Base-by-base conservation (phyloP, 2,329 filamentous ascomycete genomes). In the Fusarium transvaalense region DNA sequence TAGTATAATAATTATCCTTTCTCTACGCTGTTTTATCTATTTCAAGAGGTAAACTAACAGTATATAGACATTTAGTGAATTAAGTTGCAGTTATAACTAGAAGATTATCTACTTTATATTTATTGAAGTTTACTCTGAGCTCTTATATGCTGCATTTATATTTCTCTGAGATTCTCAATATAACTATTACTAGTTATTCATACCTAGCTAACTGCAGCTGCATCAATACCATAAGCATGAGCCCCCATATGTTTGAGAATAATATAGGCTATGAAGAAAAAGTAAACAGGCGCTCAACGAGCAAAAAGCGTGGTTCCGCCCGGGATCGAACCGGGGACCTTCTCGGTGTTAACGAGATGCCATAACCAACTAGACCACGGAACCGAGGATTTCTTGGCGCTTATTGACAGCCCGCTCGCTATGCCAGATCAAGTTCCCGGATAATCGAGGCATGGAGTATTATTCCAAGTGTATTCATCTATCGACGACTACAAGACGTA, bases 291-390 rank as follows among this genome's bases (percentile, higher is more conserved):
- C 10, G 5, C 19, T 19, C 9, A 37, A 41, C 1, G 5, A 23
- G 39, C 47, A 62, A 62, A 62, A 62, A 42, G 6, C 37, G 35
- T 54, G 56, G 47, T 62, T 62, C 59, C 56, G 59, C 56, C 59
- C 56, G 56, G 59, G 56, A 61, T 62, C 31, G 39, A 62, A 55
- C 56, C 59, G 59, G 59, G 56, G 59, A 61, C 41, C 56, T 62
- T 61, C 56, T 62, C 56, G 56, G 59, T 62, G 59, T 62, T 61
- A 62, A 62, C 47, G 56, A 61, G 59, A 62, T 61, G 59, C 56
- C 59, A 61, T 61, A 47, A 62, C 59, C 56, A 62, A 62, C 59
- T 62, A 62, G 59, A 62, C 58, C 45, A 62, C 56, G 34, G 56
- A 61, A 62, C 59, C 27, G 19, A 47, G 32, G 27, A 4, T 35